phyloP scores from a whole-genome alignment of 495 filamentous ascomycete genomes.

The Halenospora varia region DNA sequence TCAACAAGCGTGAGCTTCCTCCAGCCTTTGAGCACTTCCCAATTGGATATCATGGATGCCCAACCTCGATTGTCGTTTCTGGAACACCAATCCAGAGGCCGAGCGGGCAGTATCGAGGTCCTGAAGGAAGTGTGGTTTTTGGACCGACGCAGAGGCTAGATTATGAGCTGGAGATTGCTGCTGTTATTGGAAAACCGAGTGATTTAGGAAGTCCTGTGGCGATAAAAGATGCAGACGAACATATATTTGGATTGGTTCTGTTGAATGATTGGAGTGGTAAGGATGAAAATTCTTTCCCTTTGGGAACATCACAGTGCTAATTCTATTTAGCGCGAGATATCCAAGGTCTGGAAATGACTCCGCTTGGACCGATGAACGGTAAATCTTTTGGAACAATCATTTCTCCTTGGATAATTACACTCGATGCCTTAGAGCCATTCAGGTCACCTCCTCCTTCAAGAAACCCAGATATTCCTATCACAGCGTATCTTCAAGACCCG shows the following conservation, averaged over 20 bases:
- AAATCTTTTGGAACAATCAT: conserved; percentile 91
- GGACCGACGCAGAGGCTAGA: conserved; percentile 53
- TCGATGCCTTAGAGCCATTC: conserved; percentile 74
- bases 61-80: conserved; percentile 70
- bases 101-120: no score
- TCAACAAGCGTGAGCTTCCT: conserved; percentile 36
- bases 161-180: conserved; percentile 83
- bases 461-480: conserved; percentile 53
- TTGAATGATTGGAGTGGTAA: conserved; percentile 82
- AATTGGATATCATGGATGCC: conserved; percentile 78
- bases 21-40: conserved; percentile 81
- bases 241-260: conserved; percentile 82
- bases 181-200: conserved; percentile 67
- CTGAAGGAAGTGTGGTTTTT: conserved; percentile 41
- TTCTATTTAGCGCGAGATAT: conserved; percentile 82
- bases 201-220: conserved; percentile 58
- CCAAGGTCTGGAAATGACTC: conserved; percentile 82
- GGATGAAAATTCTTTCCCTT: no score
- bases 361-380: conserved; percentile 77
- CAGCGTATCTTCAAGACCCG: conserved; percentile 62
- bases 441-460: conserved; percentile 42
- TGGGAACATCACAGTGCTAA: no score
- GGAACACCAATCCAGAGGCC: no score
- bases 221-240: conserved; percentile 65
- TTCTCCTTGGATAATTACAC: conserved; percentile 81